These are phyloP conservation scores for Colletotrichum salicis DNA, from an alignment of 2,329 filamentous ascomycete genomes.

Conservation along the genomic window DNA sequence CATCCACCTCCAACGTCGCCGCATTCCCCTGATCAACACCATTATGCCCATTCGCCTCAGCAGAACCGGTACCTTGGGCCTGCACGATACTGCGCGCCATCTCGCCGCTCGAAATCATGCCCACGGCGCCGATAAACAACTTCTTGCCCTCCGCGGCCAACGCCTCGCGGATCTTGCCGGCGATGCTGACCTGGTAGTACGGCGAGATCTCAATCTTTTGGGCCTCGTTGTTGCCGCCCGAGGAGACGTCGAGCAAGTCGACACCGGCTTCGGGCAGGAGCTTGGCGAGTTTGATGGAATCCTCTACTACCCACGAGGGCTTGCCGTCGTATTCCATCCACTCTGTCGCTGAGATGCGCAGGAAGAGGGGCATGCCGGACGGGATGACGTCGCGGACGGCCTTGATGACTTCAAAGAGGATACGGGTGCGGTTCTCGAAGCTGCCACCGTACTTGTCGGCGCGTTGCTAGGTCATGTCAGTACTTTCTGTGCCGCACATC, in stretches of 20 bases:
- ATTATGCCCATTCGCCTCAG: constrained; percentile 45
- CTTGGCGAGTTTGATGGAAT: constrained; percentile 74
- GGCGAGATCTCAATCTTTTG: constrained; percentile 71
- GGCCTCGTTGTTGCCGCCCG: constrained; percentile 73
- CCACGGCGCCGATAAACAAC: constrained; percentile 79
- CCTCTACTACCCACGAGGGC: constrained; percentile 74
- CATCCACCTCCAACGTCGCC: constrained; percentile 50
- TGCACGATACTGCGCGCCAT: constrained; percentile 71
- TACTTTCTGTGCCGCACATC: not conserved
- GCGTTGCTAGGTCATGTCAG: constrained; percentile 52
- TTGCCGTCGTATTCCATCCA: constrained; percentile 64
- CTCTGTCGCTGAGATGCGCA: constrained; percentile 71
- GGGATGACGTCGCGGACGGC: constrained; percentile 65
- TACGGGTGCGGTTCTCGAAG: constrained; percentile 73
- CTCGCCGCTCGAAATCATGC: constrained; percentile 75
- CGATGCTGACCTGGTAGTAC: constrained; percentile 80
- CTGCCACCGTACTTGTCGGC: constrained; percentile 74
- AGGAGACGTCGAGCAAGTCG: constrained; percentile 85
- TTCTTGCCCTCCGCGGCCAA: constrained; percentile 58
- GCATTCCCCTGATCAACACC: constrained; percentile 6
- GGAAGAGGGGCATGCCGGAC: constrained; percentile 63
- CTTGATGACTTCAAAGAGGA: constrained; percentile 65
- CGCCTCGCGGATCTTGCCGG: constrained; percentile 76
- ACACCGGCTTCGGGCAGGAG: constrained; percentile 78
- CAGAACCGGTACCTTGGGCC: constrained; percentile 50